These are phyloP conservation scores for Penicillium italicum DNA, from an alignment of 2,329 filamentous ascomycete genomes.

Conservation along the genomic window DNA sequence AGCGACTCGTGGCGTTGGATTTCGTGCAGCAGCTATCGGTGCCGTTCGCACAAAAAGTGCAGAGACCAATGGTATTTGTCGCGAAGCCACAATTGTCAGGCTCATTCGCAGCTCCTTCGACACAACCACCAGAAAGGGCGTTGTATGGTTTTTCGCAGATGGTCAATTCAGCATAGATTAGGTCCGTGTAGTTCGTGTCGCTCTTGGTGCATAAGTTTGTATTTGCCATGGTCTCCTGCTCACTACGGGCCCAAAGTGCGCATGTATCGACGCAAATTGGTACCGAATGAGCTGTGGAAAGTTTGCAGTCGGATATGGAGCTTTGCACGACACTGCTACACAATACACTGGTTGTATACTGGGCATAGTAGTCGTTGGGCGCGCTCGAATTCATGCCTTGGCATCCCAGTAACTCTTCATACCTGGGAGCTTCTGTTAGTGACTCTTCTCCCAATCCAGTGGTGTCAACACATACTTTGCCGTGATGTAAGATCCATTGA, in stretches of 20 bases:
- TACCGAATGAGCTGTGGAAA: slow-evolving; percentile 61
- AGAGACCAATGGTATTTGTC: slow-evolving; percentile 69
- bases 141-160: slow-evolving; percentile 81
- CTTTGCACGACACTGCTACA: slow-evolving; percentile 94
- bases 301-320: slow-evolving; percentile 66
- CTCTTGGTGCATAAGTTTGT: slow-evolving; percentile 67
- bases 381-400: slow-evolving; percentile 71
- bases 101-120: slow-evolving; percentile 75
- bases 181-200: slow-evolving; percentile 61
- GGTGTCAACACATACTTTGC: slow-evolving; percentile 60
- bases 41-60: slow-evolving; percentile 84
- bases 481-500: slow-evolving; percentile 70
- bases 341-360: slow-evolving; percentile 86
- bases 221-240: slow-evolving; percentile 78
- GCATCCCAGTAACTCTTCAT: slow-evolving; percentile 76
- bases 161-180: slow-evolving; percentile 89
- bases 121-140: slow-evolving; percentile 70
- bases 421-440: slow-evolving; percentile 54
- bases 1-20: slow-evolving; percentile 69
- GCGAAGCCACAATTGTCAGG: slow-evolving; percentile 81
- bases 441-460: neutral
- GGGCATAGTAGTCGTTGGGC: slow-evolving; percentile 78
- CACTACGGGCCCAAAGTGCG: slow-evolving; percentile 66
- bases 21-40: slow-evolving; percentile 94
- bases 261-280: slow-evolving; percentile 90